A percentile compares a stretch with the other conserved stretches of the same genome.
These are phyloP conservation scores for Rhododendron ovatum DNA, from an alignment of 148 eudicot genomes.

Conservation along the genomic window DNA sequence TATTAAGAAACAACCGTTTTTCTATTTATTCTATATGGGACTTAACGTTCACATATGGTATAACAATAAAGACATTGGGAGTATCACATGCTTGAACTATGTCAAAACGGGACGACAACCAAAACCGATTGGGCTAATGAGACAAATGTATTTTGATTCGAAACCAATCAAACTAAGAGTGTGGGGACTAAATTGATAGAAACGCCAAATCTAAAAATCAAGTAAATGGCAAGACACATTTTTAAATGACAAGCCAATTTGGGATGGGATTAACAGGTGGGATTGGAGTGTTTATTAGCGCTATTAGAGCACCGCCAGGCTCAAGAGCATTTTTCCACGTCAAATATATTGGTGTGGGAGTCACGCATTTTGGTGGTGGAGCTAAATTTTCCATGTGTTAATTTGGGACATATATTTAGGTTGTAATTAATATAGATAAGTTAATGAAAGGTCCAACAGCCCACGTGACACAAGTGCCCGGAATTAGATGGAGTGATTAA, in stretches of 20 bases:
- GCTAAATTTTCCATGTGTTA: too few relatives aligned
- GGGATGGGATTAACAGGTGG: background rate
- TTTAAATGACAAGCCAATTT: background rate
- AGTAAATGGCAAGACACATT: background rate
- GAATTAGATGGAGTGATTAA: background rate
- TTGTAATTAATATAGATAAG: background rate
- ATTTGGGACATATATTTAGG: background rate
- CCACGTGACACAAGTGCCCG: background rate
- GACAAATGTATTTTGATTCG: background rate
- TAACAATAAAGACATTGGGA: too few relatives aligned
- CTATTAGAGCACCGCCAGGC: too few relatives aligned
- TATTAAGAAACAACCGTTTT: too few relatives aligned
- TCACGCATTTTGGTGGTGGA: background rate
- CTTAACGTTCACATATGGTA: too few relatives aligned
- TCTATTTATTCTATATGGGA: too few relatives aligned
- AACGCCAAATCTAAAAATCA: background rate
- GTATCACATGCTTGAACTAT: background rate
- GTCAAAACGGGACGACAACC: background rate
- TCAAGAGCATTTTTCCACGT: too few relatives aligned
- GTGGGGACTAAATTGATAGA: background rate
- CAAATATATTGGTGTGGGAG: too few relatives aligned
- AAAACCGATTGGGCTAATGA: background rate
- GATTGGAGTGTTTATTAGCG: too few relatives aligned
- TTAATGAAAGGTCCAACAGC: background rate
- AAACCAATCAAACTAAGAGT: background rate